Conservation (phyloP, 805 yeast species). For the Yarrowia hollandica region DNA sequence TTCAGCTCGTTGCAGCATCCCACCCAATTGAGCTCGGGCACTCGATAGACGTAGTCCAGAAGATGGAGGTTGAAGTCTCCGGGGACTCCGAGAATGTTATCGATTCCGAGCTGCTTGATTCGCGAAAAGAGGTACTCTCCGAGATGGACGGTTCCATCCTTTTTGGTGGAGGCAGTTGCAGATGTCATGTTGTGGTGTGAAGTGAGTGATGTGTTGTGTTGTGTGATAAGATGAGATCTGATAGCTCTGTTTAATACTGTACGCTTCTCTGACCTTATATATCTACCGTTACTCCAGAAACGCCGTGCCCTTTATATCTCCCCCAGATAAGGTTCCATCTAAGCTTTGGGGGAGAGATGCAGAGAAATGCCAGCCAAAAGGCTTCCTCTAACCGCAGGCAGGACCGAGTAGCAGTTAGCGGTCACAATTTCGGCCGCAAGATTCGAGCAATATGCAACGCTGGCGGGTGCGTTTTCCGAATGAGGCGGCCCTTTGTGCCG, state of each 20-base stretch:
- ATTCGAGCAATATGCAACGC: neutral
- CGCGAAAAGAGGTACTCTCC: constrained; percentile 42
- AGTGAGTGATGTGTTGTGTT: neutral
- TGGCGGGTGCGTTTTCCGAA: neutral
- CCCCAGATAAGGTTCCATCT: neutral
- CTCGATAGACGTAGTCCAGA: constrained; percentile 44
- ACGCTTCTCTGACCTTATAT: too few relatives aligned
- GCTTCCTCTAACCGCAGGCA: constrained; percentile 30
- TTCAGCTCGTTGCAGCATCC: constrained; percentile 89
- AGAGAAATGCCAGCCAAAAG: constrained; percentile 12
- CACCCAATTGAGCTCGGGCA: constrained; percentile 61
- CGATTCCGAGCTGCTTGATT: constrained; percentile 42
- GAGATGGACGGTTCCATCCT: constrained; percentile 30
- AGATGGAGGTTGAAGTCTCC: constrained; percentile 49
- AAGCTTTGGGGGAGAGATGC: neutral
- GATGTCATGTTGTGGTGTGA: neutral
- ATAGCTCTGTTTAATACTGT: too few relatives aligned
- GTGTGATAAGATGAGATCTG: neutral
- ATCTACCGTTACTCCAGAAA: too few relatives aligned
- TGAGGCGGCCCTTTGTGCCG: too few relatives aligned
- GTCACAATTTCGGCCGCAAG: neutral
- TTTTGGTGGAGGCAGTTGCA: constrained; percentile 10
- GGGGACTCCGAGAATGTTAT: constrained; percentile 47
- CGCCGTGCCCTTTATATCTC: neutral
- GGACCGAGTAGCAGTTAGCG: constrained; percentile 31